Evolutionary conservation across 2,329 filamentous ascomycete species (phyloP).

Genomic region (Alternaria triticimaculans): DNA sequence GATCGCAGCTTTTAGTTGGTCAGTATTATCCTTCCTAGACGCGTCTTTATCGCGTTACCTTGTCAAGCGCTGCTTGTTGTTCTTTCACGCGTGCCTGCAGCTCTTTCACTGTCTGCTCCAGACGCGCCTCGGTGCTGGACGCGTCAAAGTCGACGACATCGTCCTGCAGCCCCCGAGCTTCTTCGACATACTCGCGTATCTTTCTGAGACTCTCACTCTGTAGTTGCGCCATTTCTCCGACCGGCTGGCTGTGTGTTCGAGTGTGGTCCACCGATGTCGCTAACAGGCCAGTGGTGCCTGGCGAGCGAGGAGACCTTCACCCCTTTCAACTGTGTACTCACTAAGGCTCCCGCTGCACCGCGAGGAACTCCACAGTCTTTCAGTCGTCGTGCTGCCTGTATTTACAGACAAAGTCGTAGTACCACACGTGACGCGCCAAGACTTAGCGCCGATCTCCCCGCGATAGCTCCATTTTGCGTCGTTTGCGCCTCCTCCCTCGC

Average conservation of each 20-base stretch:
- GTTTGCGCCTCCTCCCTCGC: conserved; percentile 24
- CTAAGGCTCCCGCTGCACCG: not conserved
- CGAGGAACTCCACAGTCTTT: not conserved
- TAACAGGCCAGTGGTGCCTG: conserved; percentile 6
- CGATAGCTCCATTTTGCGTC: conserved; percentile 26
- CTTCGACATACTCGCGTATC: conserved; percentile 40
- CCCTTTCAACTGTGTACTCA: not conserved
- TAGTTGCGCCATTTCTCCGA: conserved; percentile 30
- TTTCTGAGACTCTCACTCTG: conserved; percentile 22
- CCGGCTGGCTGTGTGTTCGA: not conserved
- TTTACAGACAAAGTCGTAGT: not conserved
- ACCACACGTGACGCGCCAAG: conserved; percentile 29
- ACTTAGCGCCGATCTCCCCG: conserved; percentile 24
- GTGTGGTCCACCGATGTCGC: conserved; percentile 4
- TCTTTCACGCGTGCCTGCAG: conserved; percentile 63
- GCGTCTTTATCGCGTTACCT: conserved; percentile 42
- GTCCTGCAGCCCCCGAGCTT: conserved; percentile 30
- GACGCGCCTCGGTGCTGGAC: conserved; percentile 58
- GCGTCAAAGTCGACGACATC: conserved; percentile 47
- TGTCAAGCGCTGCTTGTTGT: conserved; percentile 56
- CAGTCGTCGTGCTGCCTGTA: not conserved
- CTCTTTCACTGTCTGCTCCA: conserved; percentile 72
- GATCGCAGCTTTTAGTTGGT: conserved; percentile 55
- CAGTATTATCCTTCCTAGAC: not conserved
- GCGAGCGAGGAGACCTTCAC: conserved; percentile 4